phyloP scores from a whole-genome alignment of 2,329 filamentous ascomycete species.

The Colletotrichum tofieldiae region DNA sequence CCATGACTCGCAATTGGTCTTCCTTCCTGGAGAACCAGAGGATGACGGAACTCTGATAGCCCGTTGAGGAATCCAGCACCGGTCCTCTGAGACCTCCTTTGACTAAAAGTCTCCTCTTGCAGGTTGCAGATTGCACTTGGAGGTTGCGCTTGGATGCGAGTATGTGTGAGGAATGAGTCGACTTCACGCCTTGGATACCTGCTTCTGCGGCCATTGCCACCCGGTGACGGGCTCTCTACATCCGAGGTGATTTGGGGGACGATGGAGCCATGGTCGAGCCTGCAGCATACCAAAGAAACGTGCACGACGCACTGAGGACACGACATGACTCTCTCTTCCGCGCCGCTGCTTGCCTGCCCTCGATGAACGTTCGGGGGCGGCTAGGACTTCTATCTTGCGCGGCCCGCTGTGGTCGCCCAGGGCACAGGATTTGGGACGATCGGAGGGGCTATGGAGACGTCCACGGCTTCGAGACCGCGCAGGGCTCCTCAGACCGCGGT shows the following conservation, averaged over 20 bases:
- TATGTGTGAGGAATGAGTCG: background rate
- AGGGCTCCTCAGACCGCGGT: slow-evolving; percentile 15
- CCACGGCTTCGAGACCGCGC: background rate
- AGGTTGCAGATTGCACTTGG: slow-evolving; percentile 1
- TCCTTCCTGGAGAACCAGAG: background rate
- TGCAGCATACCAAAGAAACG: background rate
- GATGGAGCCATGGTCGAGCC: background rate
- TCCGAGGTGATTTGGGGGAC: background rate
- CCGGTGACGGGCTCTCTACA: background rate
- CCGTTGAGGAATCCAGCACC: slow-evolving; percentile 21
- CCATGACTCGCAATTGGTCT: slow-evolving; percentile 35
- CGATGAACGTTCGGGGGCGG: background rate
- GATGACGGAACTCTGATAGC: slow-evolving; percentile 25
- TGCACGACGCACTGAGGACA: slow-evolving; percentile 4
- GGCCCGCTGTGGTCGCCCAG: slow-evolving; percentile 22
- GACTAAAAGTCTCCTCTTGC: slow-evolving; percentile 15
- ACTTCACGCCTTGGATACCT: background rate
- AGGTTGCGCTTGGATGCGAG: slow-evolving; percentile 16
- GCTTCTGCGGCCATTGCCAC: background rate
- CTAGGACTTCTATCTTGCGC: slow-evolving; percentile 6
- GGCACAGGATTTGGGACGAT: slow-evolving; percentile 62
- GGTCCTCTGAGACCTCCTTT: slow-evolving; percentile 11
- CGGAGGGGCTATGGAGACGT: slow-evolving; percentile 55
- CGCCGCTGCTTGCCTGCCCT: background rate
- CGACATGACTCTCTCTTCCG: slow-evolving; percentile 16